Conservation (phyloP, 331 rosid genomes). For the Telfairia occidentalis region DNA sequence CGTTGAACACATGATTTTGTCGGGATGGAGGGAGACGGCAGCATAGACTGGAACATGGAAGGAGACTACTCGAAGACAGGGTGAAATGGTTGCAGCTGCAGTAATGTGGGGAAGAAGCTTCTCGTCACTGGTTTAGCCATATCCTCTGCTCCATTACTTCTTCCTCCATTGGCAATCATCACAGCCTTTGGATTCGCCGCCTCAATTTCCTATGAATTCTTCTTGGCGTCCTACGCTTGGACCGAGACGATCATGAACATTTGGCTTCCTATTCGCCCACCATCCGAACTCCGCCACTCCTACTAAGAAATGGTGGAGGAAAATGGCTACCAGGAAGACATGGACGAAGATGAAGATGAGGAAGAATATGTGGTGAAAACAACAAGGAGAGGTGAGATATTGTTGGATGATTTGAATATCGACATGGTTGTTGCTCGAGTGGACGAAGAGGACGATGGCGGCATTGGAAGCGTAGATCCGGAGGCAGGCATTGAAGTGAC, state of each 20-base stretch:
- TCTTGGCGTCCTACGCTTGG: slow-evolving; percentile 49
- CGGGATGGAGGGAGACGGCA: too few species aligned
- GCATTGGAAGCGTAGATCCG: background rate
- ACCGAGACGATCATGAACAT: slow-evolving; percentile 42
- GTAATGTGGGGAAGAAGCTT: slow-evolving; percentile 36
- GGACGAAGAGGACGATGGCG: background rate
- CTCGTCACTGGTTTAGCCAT: slow-evolving; percentile 41
- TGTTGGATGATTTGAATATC: background rate
- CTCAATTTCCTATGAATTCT: slow-evolving; percentile 49
- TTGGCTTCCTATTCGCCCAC: slow-evolving; percentile 36
- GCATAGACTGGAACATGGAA: too few species aligned
- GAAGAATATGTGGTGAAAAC: background rate
- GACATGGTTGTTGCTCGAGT: background rate
- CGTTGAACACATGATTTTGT: too few species aligned
- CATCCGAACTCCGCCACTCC: background rate
- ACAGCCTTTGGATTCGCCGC: slow-evolving; percentile 56
- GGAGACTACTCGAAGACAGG: too few species aligned
- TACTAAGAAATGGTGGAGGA: slow-evolving; percentile 1
- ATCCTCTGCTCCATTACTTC: slow-evolving; percentile 48
- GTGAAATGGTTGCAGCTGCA: slow-evolving; percentile 19
- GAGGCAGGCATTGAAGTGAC: slow-evolving; percentile 16
- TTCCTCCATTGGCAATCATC: slow-evolving; percentile 52
- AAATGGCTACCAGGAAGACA: slow-evolving; percentile 10
- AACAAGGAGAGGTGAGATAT: background rate
- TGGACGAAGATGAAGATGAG: background rate